Evolutionary conservation across 2,329 filamentous ascomycete genomes (phyloP).

Genomic region (Dactylellina parvicollis): DNA sequence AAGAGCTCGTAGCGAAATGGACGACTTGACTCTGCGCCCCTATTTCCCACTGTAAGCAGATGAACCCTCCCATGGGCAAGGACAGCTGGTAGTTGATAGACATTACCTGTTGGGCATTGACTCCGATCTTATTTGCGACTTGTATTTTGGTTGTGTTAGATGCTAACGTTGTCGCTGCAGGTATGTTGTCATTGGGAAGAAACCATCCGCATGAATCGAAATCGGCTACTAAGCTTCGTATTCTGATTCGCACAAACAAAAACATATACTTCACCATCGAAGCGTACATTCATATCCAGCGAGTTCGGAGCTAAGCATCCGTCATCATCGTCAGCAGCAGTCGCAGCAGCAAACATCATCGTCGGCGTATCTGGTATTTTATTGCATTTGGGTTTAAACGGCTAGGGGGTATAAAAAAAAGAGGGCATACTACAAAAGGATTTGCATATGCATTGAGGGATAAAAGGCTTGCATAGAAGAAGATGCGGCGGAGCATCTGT

Average conservation of each 20-base stretch:
- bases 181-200: constrained; percentile 50
- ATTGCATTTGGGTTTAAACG: constrained; percentile 43
- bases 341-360: constrained; percentile 45
- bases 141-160: constrained; percentile 1
- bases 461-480: constrained; percentile 23
- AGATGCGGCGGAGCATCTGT: constrained; percentile 10
- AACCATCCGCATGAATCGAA: constrained; percentile 28
- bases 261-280: constrained; percentile 23
- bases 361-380: constrained; percentile 52
- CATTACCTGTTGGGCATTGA: not conserved
- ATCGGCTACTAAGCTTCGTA: constrained; percentile 21
- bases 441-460: constrained; percentile 7
- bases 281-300: constrained; percentile 37
- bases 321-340: constrained; percentile 16
- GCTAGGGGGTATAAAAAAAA: constrained; percentile 32
- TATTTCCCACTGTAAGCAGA: constrained; percentile 58
- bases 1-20: constrained; percentile 56
- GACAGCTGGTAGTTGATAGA: not conserved
- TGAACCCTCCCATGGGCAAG: not conserved
- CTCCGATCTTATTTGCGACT: not conserved
- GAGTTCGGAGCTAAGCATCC: constrained; percentile 41
- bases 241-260: constrained; percentile 23
- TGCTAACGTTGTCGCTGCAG: constrained; percentile 22
- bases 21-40: constrained; percentile 56
- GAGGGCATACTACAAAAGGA: constrained; percentile 15